Conservation (phyloP, 805 yeast genomes). For the Pichia heedii region DNA sequence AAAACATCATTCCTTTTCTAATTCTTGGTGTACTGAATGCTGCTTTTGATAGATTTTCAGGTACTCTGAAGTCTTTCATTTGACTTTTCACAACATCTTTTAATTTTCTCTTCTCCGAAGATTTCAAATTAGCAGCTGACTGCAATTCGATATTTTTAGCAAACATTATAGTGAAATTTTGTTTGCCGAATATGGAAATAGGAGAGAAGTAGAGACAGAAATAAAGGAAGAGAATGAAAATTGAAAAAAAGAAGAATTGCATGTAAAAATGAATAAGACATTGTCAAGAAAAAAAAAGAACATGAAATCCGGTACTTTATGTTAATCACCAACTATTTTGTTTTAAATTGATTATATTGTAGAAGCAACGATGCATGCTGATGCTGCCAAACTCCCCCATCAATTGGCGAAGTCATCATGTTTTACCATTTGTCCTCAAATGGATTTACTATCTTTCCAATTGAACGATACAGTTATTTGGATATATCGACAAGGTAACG, state of each 20-base stretch:
- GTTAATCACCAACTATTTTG: too few species aligned
- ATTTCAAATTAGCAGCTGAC: conserved; percentile 69
- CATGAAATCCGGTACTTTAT: too few species aligned
- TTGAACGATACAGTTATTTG: conserved; percentile 22
- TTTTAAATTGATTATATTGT: too few species aligned
- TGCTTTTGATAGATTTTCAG: conserved; percentile 52
- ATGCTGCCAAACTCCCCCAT: conserved; percentile 4
- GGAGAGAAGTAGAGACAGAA: too few species aligned
- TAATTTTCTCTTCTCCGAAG: conserved; percentile 65
- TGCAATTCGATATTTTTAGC: conserved; percentile 52
- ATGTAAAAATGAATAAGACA: too few species aligned
- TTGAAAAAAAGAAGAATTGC: too few species aligned
- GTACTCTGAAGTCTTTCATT: conserved; percentile 29
- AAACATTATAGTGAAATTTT: conserved; percentile 33
- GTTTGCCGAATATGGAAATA: too few species aligned
- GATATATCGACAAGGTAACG: conserved; percentile 25
- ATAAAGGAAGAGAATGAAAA: too few species aligned
- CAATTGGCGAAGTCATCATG: conserved; percentile 5
- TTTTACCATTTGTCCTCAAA: conserved; percentile 27
- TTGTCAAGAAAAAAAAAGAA: too few species aligned
- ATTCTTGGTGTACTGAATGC: conserved; percentile 43
- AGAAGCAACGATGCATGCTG: background rate
- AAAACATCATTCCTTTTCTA: conserved; percentile 55
- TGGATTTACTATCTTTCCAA: conserved; percentile 27
- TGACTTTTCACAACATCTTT: conserved; percentile 23